Percentiles rank a stretch among this genome's conserved stretches.
Conservation (phyloP, 2,329 filamentous ascomycete genomes). For the Epichloe gansuensis region DNA sequence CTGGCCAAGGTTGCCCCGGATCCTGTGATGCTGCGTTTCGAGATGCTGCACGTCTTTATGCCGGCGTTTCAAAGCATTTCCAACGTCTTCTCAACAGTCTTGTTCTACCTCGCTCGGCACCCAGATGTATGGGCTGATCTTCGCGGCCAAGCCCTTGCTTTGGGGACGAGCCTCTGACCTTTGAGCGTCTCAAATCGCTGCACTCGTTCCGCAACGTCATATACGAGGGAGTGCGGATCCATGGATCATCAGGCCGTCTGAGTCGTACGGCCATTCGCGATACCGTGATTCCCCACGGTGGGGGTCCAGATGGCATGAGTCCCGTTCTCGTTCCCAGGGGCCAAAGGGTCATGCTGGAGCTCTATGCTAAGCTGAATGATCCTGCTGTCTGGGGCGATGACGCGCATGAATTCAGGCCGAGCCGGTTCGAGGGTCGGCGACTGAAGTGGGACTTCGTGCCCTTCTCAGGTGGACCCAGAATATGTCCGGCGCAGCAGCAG, state of each 20-base stretch:
- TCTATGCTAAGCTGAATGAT: background rate
- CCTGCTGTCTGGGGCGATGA: slow-evolving; percentile 1
- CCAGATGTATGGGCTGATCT: background rate
- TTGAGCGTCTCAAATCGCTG: slow-evolving; percentile 2
- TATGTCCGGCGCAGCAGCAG: slow-evolving; percentile 5
- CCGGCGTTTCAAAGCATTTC: slow-evolving; percentile 2
- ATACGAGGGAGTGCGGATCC: slow-evolving; percentile 1
- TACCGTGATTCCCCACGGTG: slow-evolving; percentile 3
- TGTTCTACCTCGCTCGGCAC: slow-evolving; percentile 1
- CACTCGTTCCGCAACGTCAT: slow-evolving; percentile 1
- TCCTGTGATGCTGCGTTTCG: background rate
- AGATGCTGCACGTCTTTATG: slow-evolving; percentile 2
- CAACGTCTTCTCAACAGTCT: background rate
- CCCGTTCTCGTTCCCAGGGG: slow-evolving; percentile 1
- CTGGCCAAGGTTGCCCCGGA: background rate
- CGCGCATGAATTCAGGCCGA: background rate
- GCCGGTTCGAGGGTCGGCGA: background rate
- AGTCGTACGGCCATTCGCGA: slow-evolving; percentile 4
- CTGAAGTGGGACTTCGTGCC: slow-evolving; percentile 2
- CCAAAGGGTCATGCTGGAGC: background rate
- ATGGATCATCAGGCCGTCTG: slow-evolving; percentile 1
- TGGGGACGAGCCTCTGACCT: background rate
- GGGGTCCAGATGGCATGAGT: background rate
- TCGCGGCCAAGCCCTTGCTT: background rate
- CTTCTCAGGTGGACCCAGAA: slow-evolving; percentile 3